Base-by-base conservation (phyloP, 148 eudicot species). In the Rhododendron williamsianum region DNA sequence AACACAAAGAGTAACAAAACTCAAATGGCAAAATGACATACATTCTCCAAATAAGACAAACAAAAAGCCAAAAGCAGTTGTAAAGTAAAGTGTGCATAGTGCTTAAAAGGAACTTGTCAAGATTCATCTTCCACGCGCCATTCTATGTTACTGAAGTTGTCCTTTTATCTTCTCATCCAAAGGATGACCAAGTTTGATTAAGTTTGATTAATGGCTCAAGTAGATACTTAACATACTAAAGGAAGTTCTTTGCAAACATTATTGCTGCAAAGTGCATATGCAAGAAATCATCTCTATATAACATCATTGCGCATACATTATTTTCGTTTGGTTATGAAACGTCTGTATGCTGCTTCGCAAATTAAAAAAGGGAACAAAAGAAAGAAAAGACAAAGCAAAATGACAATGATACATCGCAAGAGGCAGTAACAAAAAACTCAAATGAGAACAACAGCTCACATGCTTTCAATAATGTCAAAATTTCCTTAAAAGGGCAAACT, bases 1-100 rank as follows among this genome's bases (percentile, higher is more conserved):
- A 87, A 88, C 87, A 85, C 76, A n/a, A 45, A 81, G 21, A 80
- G 41, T 49, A 13, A 78, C 21, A 56, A 78, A 76, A 35, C 8
- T 18, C 72, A 86, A 10, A 71, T 7, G 23, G 16, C 8, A 51
- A 2, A 33, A 49, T 46, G 81, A 10, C 43, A 35, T 43, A n/a
- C 23, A 63, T 78, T 46, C 1, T 33, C 54, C 4, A 21, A 78
- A 45, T 23, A 41, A 71, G 76, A 13, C 38, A 30, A 23, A 71
- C 19, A 71, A 71, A 69, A 69, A 69, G 4, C 27, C 2, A 71
- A 71, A 33, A 69, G 1, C 19, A 71, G 38, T 33, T 30, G 76
- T 71, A 71, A 30, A 71, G 76, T 33, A 30, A 71, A 71, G 30
- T 19, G 15, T 45, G 56, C 30, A 25, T 25, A 78, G 5, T 78